A percentile compares a stretch with the other conserved stretches of the same genome.
Conservation (phyloP, 805 yeast genomes). For the Starmerella powellii region DNA sequence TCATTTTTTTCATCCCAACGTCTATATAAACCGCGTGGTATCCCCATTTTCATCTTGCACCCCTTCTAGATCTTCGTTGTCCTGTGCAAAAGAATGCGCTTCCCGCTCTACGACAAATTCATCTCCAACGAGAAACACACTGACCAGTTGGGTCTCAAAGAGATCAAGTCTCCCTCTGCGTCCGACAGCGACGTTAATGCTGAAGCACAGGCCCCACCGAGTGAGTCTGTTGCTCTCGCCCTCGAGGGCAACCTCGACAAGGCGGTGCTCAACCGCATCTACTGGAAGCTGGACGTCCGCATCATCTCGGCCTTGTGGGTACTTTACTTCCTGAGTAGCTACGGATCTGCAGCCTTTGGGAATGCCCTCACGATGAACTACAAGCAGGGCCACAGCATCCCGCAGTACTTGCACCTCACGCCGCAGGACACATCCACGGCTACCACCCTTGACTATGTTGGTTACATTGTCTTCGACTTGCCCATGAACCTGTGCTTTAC, state of each 20-base stretch:
- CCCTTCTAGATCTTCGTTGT: too few species aligned
- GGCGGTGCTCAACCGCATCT: slow-evolving; percentile 16
- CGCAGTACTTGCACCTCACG: slow-evolving; percentile 39
- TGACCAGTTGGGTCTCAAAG: neutral
- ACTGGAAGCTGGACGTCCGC: slow-evolving; percentile 52
- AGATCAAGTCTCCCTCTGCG: too few species aligned
- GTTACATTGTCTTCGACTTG: slow-evolving; percentile 69
- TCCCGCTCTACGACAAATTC: neutral
- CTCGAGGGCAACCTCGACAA: slow-evolving; percentile 16
- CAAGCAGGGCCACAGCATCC: slow-evolving; percentile 48
- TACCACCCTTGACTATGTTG: slow-evolving; percentile 70
- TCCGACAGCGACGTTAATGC: neutral
- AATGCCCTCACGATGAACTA: slow-evolving; percentile 68
- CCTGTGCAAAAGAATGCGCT: too few species aligned
- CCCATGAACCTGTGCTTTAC: slow-evolving; percentile 85
- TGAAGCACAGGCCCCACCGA: neutral
- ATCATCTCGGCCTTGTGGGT: slow-evolving; percentile 78
- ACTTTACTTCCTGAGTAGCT: slow-evolving; percentile 64
- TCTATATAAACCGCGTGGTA: neutral
- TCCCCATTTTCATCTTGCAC: too few species aligned
- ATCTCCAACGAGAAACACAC: neutral
- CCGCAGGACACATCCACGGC: slow-evolving; percentile 57
- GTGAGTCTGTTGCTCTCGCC: neutral
- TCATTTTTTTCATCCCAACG: neutral
- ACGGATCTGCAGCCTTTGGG: slow-evolving; percentile 68